Conservation (phyloP, 148 eudicot genomes). For the Dysphania ambrosioides region DNA sequence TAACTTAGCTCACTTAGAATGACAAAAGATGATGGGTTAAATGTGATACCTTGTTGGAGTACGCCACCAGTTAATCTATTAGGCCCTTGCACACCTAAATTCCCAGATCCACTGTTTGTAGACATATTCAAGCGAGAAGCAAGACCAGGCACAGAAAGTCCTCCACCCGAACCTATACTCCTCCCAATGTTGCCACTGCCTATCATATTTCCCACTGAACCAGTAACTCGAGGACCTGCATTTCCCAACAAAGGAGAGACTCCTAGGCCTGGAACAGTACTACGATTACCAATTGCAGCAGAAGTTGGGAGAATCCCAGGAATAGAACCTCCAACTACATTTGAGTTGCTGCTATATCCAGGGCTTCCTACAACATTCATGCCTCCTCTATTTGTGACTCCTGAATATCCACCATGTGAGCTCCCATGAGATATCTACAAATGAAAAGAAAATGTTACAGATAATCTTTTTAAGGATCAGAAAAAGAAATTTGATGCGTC, state of each 20-base stretch:
- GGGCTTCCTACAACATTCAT: constrained; percentile 89
- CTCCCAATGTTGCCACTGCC: constrained; percentile 83
- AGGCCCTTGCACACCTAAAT: constrained; percentile 72
- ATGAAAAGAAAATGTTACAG: constrained; percentile 3
- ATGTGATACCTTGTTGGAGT: constrained; percentile 85
- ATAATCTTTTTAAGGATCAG: neutral
- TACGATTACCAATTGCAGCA: constrained; percentile 81
- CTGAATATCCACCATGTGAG: constrained; percentile 92
- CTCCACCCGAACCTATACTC: constrained; percentile 83
- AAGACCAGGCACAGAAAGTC: constrained; percentile 82
- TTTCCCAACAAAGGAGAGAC: constrained; percentile 79
- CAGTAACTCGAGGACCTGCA: constrained; percentile 74
- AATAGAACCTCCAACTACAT: constrained; percentile 89
- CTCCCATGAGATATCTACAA: constrained; percentile 82
- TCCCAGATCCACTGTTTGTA: constrained; percentile 78
- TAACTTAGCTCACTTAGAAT: neutral
- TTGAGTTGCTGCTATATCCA: constrained; percentile 70
- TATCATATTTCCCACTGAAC: constrained; percentile 78
- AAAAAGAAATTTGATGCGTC: neutral
- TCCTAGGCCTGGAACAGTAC: constrained; percentile 80
- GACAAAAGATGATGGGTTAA: constrained; percentile 4
- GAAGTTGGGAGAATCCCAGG: constrained; percentile 94
- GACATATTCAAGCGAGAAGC: constrained; percentile 72
- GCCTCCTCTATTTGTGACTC: constrained; percentile 83
- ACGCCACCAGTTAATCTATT: constrained; percentile 80